Percentiles rank a stretch among this genome's conserved stretches.
These are phyloP conservation scores for Fusarium mundagurra DNA, from an alignment of 2,329 filamentous ascomycete genomes.

Conservation along the genomic window DNA sequence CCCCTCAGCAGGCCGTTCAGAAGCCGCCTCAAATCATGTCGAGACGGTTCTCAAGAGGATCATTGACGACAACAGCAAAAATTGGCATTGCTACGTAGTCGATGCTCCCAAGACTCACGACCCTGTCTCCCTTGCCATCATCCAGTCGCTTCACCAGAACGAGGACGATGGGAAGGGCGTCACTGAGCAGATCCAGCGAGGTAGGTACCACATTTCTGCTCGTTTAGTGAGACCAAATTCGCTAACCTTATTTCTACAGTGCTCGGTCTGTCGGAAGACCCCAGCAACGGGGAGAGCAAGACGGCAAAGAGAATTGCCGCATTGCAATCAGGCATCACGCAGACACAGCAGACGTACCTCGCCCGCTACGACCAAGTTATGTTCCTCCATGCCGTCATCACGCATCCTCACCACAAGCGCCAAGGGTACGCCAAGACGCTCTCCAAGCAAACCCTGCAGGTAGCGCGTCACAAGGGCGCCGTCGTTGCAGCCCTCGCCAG, in stretches of 20 bases:
- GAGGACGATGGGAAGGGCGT: slow-evolving; percentile 18
- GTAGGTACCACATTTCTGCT: slow-evolving; percentile 7
- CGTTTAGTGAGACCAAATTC: background rate
- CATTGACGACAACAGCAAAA: slow-evolving; percentile 19
- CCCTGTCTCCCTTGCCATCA: slow-evolving; percentile 19
- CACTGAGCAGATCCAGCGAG: slow-evolving; percentile 20
- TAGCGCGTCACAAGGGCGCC: slow-evolving; percentile 25
- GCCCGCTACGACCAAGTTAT: slow-evolving; percentile 22
- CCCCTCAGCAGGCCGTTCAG: slow-evolving; percentile 2
- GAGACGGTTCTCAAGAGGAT: slow-evolving; percentile 15
- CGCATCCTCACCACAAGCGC: slow-evolving; percentile 33
- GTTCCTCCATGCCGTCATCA: slow-evolving; percentile 38
- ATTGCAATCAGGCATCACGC: slow-evolving; percentile 24
- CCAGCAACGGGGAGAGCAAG: slow-evolving; percentile 12
- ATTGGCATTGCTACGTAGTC: slow-evolving; percentile 25
- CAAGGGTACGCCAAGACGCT: slow-evolving; percentile 35
- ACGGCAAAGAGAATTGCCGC: slow-evolving; percentile 26
- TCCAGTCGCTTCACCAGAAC: slow-evolving; percentile 22
- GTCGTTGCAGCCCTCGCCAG: slow-evolving; percentile 25
- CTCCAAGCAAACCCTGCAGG: slow-evolving; percentile 26
- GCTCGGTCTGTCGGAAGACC: background rate
- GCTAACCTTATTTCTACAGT: slow-evolving; percentile 9
- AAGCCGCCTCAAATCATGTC: slow-evolving; percentile 15
- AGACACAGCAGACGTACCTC: slow-evolving; percentile 34
- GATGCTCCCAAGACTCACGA: slow-evolving; percentile 31